Evolutionary conservation across 2,329 filamentous ascomycete species (phyloP).

Genomic region (Fusarium mangiferae): DNA sequence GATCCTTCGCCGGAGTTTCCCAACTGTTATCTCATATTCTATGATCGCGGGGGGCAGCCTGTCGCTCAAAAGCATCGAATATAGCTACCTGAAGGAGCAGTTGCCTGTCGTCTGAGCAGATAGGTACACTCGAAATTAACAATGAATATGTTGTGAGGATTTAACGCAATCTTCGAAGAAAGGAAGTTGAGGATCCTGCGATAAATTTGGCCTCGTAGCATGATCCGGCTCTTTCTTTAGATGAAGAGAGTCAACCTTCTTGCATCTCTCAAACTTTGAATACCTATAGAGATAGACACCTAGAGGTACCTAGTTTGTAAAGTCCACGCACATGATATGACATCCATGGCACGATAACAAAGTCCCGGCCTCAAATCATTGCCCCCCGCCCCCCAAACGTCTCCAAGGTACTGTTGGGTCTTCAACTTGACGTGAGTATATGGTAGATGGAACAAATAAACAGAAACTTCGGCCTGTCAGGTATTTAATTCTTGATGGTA

Average conservation of each 20-base stretch:
- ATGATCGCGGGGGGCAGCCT: neutral
- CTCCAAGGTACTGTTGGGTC: neutral
- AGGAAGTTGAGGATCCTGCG: neutral
- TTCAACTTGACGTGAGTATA: neutral
- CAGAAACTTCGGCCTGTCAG: slow-evolving; percentile 8
- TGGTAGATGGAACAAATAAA: neutral
- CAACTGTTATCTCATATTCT: neutral
- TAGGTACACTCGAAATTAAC: neutral
- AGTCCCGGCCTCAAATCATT: neutral
- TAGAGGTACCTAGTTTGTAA: neutral
- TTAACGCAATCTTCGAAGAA: neutral
- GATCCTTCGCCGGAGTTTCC: neutral
- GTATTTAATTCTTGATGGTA: slow-evolving; percentile 22
- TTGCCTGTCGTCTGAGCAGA: neutral
- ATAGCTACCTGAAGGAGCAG: neutral
- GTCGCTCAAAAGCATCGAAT: neutral
- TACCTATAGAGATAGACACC: neutral
- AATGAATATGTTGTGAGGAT: neutral
- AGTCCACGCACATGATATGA: neutral
- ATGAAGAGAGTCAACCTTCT: neutral
- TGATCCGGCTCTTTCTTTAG: neutral
- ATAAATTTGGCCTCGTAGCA: neutral
- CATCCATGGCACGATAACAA: neutral
- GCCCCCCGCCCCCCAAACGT: neutral
- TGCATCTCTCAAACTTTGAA: neutral